Evolutionary conservation across 1,139 yeast genomes (phyloP).

Genomic region (Diutina neorugosa): DNA sequence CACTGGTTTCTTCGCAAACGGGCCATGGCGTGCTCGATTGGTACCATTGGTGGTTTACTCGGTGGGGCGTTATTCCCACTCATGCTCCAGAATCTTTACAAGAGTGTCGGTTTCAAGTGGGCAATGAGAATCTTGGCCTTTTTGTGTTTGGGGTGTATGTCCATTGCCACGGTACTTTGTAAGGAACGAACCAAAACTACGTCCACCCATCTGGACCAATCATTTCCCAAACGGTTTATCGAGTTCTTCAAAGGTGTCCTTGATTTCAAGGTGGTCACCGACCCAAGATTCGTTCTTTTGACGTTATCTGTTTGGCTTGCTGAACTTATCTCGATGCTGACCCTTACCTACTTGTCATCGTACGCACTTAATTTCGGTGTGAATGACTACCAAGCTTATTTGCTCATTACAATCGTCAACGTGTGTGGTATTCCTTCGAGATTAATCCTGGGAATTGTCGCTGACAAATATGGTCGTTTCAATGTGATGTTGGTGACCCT

Average conservation of each 20-base stretch:
- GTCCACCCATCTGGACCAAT: not conserved
- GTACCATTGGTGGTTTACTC: slow-evolving; percentile 49
- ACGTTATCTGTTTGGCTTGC: slow-evolving; percentile 31
- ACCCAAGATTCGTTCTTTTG: slow-evolving; percentile 24
- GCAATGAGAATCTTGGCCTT: slow-evolving; percentile 47
- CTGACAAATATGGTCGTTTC: slow-evolving; percentile 39
- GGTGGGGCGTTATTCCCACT: slow-evolving; percentile 54
- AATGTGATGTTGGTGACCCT: slow-evolving; percentile 38
- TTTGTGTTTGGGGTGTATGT: slow-evolving; percentile 26
- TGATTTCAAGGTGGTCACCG: slow-evolving; percentile 31
- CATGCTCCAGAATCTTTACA: slow-evolving; percentile 36
- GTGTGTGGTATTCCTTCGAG: slow-evolving; percentile 38
- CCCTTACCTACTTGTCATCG: slow-evolving; percentile 10
- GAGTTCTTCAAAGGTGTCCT: slow-evolving; percentile 16
- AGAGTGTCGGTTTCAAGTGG: slow-evolving; percentile 46
- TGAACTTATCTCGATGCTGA: slow-evolving; percentile 38
- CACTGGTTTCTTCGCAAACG: slow-evolving; percentile 50
- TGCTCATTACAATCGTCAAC: slow-evolving; percentile 28
- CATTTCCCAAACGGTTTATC: not conserved
- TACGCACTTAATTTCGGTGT: slow-evolving; percentile 6
- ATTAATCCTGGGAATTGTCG: slow-evolving; percentile 32
- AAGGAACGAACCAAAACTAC: slow-evolving; percentile 4
- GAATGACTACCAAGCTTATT: slow-evolving; percentile 5
- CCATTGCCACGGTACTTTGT: slow-evolving; percentile 10
- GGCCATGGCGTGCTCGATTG: slow-evolving; percentile 44